Conservation (phyloP, 257 asterid species). For the Salvia splendens region DNA sequence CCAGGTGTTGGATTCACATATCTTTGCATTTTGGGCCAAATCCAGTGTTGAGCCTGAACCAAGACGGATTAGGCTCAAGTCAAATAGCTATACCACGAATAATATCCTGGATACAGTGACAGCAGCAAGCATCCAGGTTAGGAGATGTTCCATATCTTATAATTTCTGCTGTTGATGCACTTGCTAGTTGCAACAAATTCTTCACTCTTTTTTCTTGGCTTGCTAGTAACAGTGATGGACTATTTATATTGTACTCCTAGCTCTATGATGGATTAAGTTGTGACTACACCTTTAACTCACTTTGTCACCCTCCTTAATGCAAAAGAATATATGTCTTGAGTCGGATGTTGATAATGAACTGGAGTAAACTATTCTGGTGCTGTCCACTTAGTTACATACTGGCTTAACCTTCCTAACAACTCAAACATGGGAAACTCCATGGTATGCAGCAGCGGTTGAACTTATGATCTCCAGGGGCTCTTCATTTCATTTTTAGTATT, state of each 20-base stretch:
- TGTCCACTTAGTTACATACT: background rate
- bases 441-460: background rate
- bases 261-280: background rate
- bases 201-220: slow-evolving; percentile 5
- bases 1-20: slow-evolving; percentile 78
- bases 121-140: slow-evolving; percentile 92
- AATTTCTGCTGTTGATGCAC: slow-evolving; percentile 20
- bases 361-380: slow-evolving; percentile 16
- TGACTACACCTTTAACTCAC: slow-evolving; percentile 6
- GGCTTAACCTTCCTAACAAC: slow-evolving; percentile 1
- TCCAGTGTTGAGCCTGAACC: slow-evolving; percentile 69
- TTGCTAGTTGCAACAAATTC: background rate
- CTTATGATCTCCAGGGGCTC: background rate
- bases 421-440: background rate
- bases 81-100: slow-evolving; percentile 79
- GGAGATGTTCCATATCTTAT: background rate
- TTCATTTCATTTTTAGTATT: background rate
- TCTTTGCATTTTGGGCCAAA: slow-evolving; percentile 88
- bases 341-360: background rate
- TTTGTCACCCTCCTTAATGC: background rate
- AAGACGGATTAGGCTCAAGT: slow-evolving; percentile 74
- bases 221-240: slow-evolving; percentile 14
- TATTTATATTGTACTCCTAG: background rate
- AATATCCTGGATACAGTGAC: slow-evolving; percentile 80
- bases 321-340: slow-evolving; percentile 3